A percentile compares a stretch with the other conserved stretches of the same genome.
Conservation (phyloP, 495 filamentous ascomycete species). For the Daldinia grandis region DNA sequence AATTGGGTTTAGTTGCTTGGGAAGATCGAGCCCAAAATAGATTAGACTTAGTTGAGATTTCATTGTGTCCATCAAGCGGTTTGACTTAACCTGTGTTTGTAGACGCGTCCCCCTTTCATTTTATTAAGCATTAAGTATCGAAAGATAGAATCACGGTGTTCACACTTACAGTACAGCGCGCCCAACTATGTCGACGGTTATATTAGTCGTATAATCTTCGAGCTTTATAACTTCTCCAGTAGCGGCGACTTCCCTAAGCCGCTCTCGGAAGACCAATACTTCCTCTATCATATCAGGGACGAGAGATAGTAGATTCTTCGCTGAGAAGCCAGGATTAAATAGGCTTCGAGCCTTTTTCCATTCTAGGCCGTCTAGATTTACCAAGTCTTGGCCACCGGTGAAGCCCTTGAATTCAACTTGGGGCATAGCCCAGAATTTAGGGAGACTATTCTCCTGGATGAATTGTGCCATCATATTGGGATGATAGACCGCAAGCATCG, state of each 20-base stretch:
- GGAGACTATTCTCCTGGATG: slow-evolving; percentile 44
- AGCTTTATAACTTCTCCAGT: slow-evolving; percentile 48
- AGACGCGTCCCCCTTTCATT: slow-evolving; percentile 25
- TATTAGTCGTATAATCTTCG: slow-evolving; percentile 43
- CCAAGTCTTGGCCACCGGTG: slow-evolving; percentile 47
- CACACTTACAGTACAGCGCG: slow-evolving; percentile 49
- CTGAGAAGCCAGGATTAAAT: slow-evolving; percentile 59
- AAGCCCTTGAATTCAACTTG: slow-evolving; percentile 46
- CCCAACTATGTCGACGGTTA: slow-evolving; percentile 58
- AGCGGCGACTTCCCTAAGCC: slow-evolving; percentile 42
- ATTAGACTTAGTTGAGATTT: slow-evolving; percentile 31
- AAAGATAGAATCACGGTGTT: neutral
- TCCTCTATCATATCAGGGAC: slow-evolving; percentile 55
- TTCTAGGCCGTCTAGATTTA: slow-evolving; percentile 47
- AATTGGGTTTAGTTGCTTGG: slow-evolving; percentile 19
- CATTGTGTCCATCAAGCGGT: slow-evolving; percentile 33
- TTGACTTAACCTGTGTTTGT: slow-evolving; percentile 28
- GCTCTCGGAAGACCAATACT: slow-evolving; percentile 45
- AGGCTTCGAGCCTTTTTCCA: slow-evolving; percentile 55
- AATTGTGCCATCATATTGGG: slow-evolving; percentile 50
- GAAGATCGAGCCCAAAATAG: slow-evolving; percentile 28
- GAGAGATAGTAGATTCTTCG: slow-evolving; percentile 51
- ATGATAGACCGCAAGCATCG: slow-evolving; percentile 49
- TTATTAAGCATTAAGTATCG: neutral
- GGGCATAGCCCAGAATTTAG: slow-evolving; percentile 44